phyloP scores from a whole-genome alignment of 768 basidiomycete genomes.

The Mycena alexandri region DNA sequence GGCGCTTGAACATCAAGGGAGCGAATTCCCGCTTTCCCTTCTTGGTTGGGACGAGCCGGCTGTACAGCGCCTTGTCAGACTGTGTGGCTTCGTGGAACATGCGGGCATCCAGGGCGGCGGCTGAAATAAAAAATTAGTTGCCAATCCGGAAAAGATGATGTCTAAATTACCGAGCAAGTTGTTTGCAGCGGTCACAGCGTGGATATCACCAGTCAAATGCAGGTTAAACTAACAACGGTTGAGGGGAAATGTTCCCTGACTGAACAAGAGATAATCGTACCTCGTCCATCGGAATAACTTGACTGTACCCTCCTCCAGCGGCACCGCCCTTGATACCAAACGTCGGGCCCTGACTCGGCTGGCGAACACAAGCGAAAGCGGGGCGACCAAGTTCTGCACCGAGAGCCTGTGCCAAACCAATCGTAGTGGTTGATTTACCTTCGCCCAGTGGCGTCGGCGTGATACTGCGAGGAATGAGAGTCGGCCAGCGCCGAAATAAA shows the following conservation, averaged over 20 bases:
- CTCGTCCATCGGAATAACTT: constrained; percentile 99
- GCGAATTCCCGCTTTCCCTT: constrained; percentile 97
- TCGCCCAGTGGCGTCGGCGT: constrained; percentile 98
- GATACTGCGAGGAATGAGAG: constrained; percentile 63
- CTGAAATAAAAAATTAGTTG: constrained; percentile 53
- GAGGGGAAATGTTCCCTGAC: constrained; percentile 16
- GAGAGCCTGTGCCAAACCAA: constrained; percentile 95
- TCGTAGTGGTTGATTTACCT: constrained; percentile 98
- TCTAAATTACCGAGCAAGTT: constrained; percentile 82
- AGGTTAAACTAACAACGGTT: constrained; percentile 81
- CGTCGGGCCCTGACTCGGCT: constrained; percentile 98
- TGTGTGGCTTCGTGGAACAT: constrained; percentile 99
- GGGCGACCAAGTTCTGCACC: constrained; percentile 94
- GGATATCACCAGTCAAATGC: constrained; percentile 96
- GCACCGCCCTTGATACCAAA: constrained; percentile 99
- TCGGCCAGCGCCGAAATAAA: not conserved
- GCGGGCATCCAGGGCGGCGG: constrained; percentile 95
- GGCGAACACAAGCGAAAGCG: constrained; percentile 96
- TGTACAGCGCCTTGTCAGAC: constrained; percentile 94
- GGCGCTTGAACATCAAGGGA: constrained; percentile 94
- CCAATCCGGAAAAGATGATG: not conserved
- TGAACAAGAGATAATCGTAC: constrained; percentile 50
- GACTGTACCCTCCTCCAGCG: constrained; percentile 97
- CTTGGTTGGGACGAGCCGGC: constrained; percentile 90
- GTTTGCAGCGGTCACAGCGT: constrained; percentile 97